phyloP scores from a whole-genome alignment of 2,329 filamentous ascomycete species.

The Microsporum audouinii region DNA sequence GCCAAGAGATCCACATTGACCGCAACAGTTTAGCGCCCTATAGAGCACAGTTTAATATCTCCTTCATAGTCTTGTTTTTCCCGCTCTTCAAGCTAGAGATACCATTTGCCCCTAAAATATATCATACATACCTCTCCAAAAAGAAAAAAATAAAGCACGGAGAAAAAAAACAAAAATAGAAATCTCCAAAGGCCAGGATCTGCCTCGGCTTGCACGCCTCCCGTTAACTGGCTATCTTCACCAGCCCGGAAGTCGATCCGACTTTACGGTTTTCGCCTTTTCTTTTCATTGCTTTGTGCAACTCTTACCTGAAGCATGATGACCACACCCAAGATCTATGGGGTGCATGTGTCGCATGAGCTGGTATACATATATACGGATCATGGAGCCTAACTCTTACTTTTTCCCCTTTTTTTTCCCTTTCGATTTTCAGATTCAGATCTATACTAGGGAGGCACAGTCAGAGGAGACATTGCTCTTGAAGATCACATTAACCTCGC shows the following conservation, averaged over 20 bases:
- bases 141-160: not conserved
- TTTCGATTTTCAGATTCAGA: not conserved
- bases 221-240: not conserved
- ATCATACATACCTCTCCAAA: not conserved
- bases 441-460: not conserved
- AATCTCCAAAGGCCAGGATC: not conserved
- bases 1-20: not conserved
- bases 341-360: not conserved
- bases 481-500: not conserved
- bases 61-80: not conserved
- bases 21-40: not conserved
- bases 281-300: not conserved
- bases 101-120: not conserved
- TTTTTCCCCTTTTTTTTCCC: not conserved
- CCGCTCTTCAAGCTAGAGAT: not conserved
- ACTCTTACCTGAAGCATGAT: not conserved
- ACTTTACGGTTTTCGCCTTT: not conserved
- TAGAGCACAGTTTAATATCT: not conserved
- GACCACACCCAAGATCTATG: not conserved
- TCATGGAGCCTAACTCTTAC: not conserved
- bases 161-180: conserved; percentile 1
- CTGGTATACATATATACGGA: conserved; percentile 3
- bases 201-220: not conserved
- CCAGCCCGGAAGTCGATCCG: not conserved
- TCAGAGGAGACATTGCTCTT: not conserved